A percentile compares a stretch with the other conserved stretches of the same genome.
phyloP scores from a whole-genome alignment of 1,284 basidiomycete species.

The Boletus mariae region DNA sequence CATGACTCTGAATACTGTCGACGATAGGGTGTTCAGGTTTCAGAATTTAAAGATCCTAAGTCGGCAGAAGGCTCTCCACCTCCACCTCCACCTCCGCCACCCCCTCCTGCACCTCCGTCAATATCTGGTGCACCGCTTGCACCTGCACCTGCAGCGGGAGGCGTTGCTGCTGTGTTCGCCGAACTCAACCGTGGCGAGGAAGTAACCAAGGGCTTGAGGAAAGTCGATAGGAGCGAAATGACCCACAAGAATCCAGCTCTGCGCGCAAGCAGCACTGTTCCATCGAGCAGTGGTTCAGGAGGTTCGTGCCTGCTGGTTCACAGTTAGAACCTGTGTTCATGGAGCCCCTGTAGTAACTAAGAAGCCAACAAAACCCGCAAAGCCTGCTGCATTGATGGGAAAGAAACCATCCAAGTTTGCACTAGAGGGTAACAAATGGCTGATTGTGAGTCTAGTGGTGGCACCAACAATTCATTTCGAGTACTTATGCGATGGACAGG shows the following conservation, averaged over 20 bases:
- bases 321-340: background rate
- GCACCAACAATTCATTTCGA: background rate
- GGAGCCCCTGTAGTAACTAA: constrained; percentile 39
- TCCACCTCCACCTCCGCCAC: constrained; percentile 29
- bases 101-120: constrained; percentile 59
- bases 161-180: constrained; percentile 87
- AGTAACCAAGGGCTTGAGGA: constrained; percentile 87
- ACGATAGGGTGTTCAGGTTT: constrained; percentile 58
- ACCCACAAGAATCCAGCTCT: constrained; percentile 97
- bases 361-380: constrained; percentile 73
- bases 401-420: constrained; percentile 94
- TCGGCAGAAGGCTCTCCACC: constrained; percentile 34
- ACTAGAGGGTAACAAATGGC: constrained; percentile 93
- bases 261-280: constrained; percentile 63
- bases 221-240: constrained; percentile 96
- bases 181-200: constrained; percentile 88
- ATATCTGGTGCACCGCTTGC: constrained; percentile 44
- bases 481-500: constrained; percentile 46
- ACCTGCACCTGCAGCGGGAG: constrained; percentile 44
- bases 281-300: constrained; percentile 40
- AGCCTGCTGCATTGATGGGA: constrained; percentile 73
- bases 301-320: constrained; percentile 28
- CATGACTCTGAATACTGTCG: constrained; percentile 5
- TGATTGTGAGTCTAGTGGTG: constrained; percentile 61
- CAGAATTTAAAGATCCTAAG: constrained; percentile 47